Evolutionary conservation across 2,329 filamentous ascomycete genomes (phyloP).

Genomic region (Colletotrichum cuscutae): DNA sequence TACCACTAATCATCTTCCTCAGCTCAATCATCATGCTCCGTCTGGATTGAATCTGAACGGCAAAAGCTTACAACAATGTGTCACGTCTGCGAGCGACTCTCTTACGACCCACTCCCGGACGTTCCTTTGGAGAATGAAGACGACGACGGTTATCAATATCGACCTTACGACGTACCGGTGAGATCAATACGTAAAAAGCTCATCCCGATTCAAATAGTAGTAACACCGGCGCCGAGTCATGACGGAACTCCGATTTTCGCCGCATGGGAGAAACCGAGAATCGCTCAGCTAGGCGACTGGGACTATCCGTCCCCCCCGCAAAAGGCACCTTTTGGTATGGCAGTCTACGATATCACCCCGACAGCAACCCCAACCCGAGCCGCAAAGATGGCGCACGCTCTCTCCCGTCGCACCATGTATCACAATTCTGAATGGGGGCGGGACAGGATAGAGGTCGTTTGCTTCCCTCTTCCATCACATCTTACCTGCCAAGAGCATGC

Average conservation of each 20-base stretch:
- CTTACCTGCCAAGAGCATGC: neutral
- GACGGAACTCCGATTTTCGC: neutral
- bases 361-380: neutral
- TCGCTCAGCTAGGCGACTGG: neutral
- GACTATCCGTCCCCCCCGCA: neutral
- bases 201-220: neutral
- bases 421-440: neutral
- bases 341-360: neutral
- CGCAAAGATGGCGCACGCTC: neutral
- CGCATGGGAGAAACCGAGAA: neutral
- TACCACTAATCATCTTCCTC: too few species aligned
- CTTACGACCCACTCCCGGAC: neutral
- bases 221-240: neutral
- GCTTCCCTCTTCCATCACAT: neutral
- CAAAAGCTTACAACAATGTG: too few species aligned
- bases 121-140: neutral
- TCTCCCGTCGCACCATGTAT: neutral
- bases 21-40: too few species aligned
- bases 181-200: neutral
- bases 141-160: too few species aligned
- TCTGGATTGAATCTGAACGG: too few species aligned
- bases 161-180: too few species aligned
- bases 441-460: neutral
- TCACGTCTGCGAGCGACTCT: neutral
- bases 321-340: neutral